Percentiles rank a stretch among this genome's conserved stretches.
phyloP scores from a whole-genome alignment of 1,284 basidiomycete species.

The Ceratobasidium sp. region DNA sequence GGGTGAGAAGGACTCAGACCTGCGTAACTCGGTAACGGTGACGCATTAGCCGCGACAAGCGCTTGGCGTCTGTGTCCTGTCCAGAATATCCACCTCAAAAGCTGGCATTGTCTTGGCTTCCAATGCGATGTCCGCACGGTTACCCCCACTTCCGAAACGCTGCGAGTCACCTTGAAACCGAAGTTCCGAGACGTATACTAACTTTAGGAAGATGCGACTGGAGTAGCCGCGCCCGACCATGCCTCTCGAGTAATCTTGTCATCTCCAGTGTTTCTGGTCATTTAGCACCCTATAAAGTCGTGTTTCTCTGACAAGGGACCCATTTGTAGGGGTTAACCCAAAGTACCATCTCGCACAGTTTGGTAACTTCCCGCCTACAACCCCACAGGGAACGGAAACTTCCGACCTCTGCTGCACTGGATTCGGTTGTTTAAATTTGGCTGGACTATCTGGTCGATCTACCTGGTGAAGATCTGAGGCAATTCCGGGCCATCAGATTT shows the following conservation, averaged over 20 bases:
- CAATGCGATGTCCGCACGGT: background rate
- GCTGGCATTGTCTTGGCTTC: background rate
- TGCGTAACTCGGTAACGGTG: slow-evolving; percentile 28
- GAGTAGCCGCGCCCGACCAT: too few species aligned
- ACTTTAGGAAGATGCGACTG: too few species aligned
- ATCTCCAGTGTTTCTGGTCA: too few species aligned
- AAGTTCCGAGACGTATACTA: too few species aligned
- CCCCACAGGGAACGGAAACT: background rate
- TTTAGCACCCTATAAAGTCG: too few species aligned
- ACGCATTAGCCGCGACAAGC: slow-evolving; percentile 19
- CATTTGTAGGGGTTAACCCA: too few species aligned
- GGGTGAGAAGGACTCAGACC: slow-evolving; percentile 43
- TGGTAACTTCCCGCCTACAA: too few species aligned
- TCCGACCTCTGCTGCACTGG: background rate
- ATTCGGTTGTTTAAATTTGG: background rate
- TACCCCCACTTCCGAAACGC: background rate
- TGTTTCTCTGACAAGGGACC: too few species aligned
- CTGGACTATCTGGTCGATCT: background rate
- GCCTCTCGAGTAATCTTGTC: too few species aligned
- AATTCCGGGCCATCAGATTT: background rate
- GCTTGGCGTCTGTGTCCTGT: slow-evolving; percentile 5
- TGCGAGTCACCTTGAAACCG: too few species aligned
- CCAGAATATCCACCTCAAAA: background rate
- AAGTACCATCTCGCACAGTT: too few species aligned
- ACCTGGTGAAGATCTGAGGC: background rate